A percentile compares a stretch with the other conserved stretches of the same genome.
Evolutionary conservation across 176 grass and related monocot species (phyloP).

Genomic region (Carex littledalei): DNA sequence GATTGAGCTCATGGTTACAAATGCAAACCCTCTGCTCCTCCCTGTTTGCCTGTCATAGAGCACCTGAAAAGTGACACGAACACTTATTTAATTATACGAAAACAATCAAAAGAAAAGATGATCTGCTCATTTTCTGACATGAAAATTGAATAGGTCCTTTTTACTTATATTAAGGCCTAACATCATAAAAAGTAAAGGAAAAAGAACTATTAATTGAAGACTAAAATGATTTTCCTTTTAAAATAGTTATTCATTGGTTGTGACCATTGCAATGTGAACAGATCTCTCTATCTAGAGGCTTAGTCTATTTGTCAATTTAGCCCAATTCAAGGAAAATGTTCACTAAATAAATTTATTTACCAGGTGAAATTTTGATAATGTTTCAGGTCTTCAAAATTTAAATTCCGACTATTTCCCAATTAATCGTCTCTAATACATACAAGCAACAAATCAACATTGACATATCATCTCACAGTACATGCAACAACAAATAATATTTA

Average conservation of each 20-base stretch:
- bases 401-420: not conserved
- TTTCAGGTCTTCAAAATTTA: not conserved
- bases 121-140: slow-evolving; percentile 1
- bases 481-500: not conserved
- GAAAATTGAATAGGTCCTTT: not conserved
- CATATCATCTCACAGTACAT: not conserved
- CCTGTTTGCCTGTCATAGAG: slow-evolving; percentile 76
- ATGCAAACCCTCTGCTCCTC: slow-evolving; percentile 90
- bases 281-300: not conserved
- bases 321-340: not conserved
- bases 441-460: not conserved
- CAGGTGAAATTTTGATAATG: not conserved
- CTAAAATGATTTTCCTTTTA: not conserved
- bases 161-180: not conserved
- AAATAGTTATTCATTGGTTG: not conserved
- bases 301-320: not conserved
- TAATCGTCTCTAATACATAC: not conserved
- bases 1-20: slow-evolving; percentile 79
- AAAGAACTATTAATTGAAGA: not conserved
- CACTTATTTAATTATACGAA: not conserved
- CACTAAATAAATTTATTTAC: not conserved
- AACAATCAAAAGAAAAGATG: not conserved
- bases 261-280: not conserved
- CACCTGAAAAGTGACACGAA: slow-evolving; percentile 41
- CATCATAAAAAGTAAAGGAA: not conserved